phyloP scores from a whole-genome alignment of 257 asterid genomes.

The Oldenlandia corymbosa region DNA sequence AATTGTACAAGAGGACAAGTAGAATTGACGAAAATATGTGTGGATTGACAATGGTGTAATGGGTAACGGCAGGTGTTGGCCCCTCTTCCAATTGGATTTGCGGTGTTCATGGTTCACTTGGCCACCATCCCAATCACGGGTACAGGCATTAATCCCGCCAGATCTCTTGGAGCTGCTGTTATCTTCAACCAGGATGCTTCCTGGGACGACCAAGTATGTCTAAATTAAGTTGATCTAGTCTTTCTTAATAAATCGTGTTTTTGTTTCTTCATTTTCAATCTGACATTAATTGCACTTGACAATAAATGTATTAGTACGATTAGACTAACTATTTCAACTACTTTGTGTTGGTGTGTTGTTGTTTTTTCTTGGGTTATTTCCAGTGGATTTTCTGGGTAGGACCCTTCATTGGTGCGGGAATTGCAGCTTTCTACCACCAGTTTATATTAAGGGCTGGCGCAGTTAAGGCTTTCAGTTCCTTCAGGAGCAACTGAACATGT shows the following conservation, averaged over 20 bases:
- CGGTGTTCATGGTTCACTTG: slow-evolving; percentile 38
- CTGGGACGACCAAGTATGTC: slow-evolving; percentile 32
- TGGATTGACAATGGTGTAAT: too few species aligned
- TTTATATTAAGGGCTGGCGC: slow-evolving; percentile 36
- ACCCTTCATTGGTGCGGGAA: slow-evolving; percentile 42
- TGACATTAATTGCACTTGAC: too few species aligned
- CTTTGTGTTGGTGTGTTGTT: too few species aligned
- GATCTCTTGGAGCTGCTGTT: slow-evolving; percentile 36
- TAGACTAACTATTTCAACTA: not conserved
- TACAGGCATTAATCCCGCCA: slow-evolving; percentile 38
- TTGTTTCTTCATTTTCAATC: not conserved
- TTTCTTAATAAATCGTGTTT: too few species aligned
- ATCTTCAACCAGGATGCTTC: slow-evolving; percentile 23
- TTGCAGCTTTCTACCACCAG: slow-evolving; percentile 40
- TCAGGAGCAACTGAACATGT: slow-evolving; percentile 24
- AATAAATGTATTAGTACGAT: too few species aligned
- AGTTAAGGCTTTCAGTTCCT: slow-evolving; percentile 29
- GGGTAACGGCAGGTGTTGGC: slow-evolving; percentile 22
- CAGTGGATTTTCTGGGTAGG: slow-evolving; percentile 50
- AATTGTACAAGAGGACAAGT: too few species aligned
- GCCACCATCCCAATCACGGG: slow-evolving; percentile 38
- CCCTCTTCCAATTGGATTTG: slow-evolving; percentile 42
- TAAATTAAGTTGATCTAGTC: too few species aligned
- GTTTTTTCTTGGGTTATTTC: not conserved
- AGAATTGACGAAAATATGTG: too few species aligned